phyloP scores from a whole-genome alignment of 441 rosid species.

The Gossypium trilobum region DNA sequence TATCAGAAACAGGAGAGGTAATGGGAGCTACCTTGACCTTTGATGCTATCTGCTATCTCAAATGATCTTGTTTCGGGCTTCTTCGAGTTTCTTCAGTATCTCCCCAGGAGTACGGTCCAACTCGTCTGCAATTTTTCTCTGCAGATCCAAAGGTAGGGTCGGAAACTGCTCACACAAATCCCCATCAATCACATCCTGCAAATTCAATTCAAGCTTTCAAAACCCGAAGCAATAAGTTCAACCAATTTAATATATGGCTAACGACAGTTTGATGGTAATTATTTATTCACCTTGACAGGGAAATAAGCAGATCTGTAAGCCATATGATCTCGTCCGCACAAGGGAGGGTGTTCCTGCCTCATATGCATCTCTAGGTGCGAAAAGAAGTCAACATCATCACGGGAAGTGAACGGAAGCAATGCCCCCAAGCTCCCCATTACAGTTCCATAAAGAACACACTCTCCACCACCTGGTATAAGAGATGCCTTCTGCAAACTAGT shows the following conservation, averaged over 20 bases:
- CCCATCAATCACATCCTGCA: slow-evolving; percentile 95
- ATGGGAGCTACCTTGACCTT: slow-evolving; percentile 20
- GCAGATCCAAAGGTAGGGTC: slow-evolving; percentile 70
- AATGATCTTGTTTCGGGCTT: slow-evolving; percentile 70
- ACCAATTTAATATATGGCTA: background rate
- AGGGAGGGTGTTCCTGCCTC: slow-evolving; percentile 88
- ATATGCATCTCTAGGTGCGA: slow-evolving; percentile 94
- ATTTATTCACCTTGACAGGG: slow-evolving; percentile 67
- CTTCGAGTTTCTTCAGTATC: slow-evolving; percentile 94
- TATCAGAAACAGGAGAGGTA: background rate
- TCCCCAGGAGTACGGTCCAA: slow-evolving; percentile 92
- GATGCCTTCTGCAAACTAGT: slow-evolving; percentile 83
- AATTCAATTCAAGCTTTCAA: slow-evolving; percentile 14
- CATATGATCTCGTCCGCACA: slow-evolving; percentile 95
- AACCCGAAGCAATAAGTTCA: background rate
- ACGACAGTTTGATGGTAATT: background rate
- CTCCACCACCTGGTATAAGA: slow-evolving; percentile 87
- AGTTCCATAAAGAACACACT: slow-evolving; percentile 77
- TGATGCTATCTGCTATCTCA: slow-evolving; percentile 21
- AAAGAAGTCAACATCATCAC: slow-evolving; percentile 94
- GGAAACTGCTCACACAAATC: slow-evolving; percentile 97
- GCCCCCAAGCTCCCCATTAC: slow-evolving; percentile 90
- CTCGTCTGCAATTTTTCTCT: slow-evolving; percentile 85
- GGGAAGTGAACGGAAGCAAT: slow-evolving; percentile 72
- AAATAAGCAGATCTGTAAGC: slow-evolving; percentile 90